Base-by-base conservation (phyloP, 2,329 filamentous ascomycete genomes). In the Pseudogymnoascus sp. region DNA sequence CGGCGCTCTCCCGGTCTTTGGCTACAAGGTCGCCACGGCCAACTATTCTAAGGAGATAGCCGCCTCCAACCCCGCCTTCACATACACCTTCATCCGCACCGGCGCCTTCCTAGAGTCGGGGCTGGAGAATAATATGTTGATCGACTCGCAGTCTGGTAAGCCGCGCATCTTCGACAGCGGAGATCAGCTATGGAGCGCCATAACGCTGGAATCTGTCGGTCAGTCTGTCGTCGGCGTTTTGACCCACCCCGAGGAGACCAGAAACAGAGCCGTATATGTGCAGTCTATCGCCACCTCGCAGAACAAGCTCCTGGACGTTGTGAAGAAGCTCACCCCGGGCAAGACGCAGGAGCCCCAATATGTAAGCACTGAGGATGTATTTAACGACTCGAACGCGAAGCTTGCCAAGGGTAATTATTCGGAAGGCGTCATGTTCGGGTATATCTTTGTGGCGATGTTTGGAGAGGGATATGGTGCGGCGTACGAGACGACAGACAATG, bases 201-300 rank as follows among this genome's bases (percentile, higher is more conserved):
- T 36, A 2, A 38, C 58, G 6, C 3, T 59, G n/a, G 18, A 5
- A 14, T 28, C 58, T 11, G 7, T 41, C 2, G 30, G 20, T 2
- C 6, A 3, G 6, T 20, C 58, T 15, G 35, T 59, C 8, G 35
- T 25, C 15, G 35, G 58, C 6, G 15, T 59, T 2, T 14, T 59
- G 4, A 30, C 6, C 7, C 18, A 59, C 6, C 6, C 5, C 5
- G 37, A 38, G 1, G 36, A 59, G 22, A 59, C 58, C n/a, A 77
- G 76, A 68, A 84, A 86, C 67, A 72, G 76, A 2, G 62, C 68
- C 2, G 73, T 85, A 2, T 75, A 74, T 62, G 69, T 82, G 11
- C 69, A 78, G 3, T 75, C 78, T 20, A 70, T 75, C 8, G 69
- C 73, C 3, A 71, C 76, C 12, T 76, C 78, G 0, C 81, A 83